These are phyloP conservation scores for Trichoderma sp. DNA, from an alignment of 2,329 filamentous ascomycete genomes.

Conservation along the genomic window DNA sequence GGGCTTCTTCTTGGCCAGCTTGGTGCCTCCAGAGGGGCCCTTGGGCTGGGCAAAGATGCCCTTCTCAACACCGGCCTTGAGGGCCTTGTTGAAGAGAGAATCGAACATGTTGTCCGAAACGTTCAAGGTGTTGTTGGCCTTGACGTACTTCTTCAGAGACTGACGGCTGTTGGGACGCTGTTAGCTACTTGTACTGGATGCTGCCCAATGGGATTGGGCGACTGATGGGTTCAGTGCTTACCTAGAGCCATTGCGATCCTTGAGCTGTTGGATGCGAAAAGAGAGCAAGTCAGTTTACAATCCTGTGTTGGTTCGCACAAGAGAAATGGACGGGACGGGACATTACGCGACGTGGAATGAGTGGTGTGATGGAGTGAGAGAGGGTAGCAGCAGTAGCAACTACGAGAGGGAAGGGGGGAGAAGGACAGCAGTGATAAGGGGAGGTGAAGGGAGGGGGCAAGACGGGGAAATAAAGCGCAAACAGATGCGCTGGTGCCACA, in stretches of 20 bases:
- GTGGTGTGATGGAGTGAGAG: slow-evolving; percentile 4
- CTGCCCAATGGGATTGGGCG: background rate
- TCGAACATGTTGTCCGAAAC: slow-evolving; percentile 57
- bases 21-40: slow-evolving; percentile 86
- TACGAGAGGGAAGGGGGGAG: background rate
- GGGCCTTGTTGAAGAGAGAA: slow-evolving; percentile 80
- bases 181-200: slow-evolving; percentile 17
- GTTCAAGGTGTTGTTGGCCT: slow-evolving; percentile 51
- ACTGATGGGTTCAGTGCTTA: slow-evolving; percentile 22
- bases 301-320: background rate
- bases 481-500: slow-evolving; percentile 24
- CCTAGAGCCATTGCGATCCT: slow-evolving; percentile 59
- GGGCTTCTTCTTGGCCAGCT: slow-evolving; percentile 77
- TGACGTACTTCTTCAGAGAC: slow-evolving; percentile 60
- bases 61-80: slow-evolving; percentile 79
- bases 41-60: slow-evolving; percentile 87
- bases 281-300: slow-evolving; percentile 39
- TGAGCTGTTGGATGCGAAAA: slow-evolving; percentile 47
- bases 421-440: background rate
- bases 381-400: background rate
- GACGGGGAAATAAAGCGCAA: background rate
- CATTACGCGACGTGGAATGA: background rate
- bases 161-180: slow-evolving; percentile 46
- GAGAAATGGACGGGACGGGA: background rate
- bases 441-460: background rate